These are phyloP conservation scores for Fusarium stilboides DNA, from an alignment of 2,329 filamentous ascomycete species.

Conservation along the genomic window DNA sequence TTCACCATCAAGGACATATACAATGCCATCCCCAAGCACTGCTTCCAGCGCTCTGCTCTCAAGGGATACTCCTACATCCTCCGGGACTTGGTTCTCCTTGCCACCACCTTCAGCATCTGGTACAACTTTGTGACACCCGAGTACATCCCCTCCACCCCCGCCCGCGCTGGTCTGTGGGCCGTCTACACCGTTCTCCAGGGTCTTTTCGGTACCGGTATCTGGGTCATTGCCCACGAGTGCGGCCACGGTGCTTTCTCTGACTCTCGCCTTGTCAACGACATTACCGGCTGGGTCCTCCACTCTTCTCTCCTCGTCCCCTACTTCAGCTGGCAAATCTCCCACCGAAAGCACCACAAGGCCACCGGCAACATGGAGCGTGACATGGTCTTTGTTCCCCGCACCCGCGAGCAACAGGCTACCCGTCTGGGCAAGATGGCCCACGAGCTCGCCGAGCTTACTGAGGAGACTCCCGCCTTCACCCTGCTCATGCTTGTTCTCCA, in stretches of 20 bases:
- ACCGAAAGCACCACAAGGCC: constrained; percentile 99
- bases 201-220: constrained; percentile 92
- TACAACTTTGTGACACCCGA: constrained; percentile 92
- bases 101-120: constrained; percentile 86
- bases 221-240: constrained; percentile 98
- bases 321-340: constrained; percentile 99
- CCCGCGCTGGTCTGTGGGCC: constrained; percentile 75
- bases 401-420: constrained; percentile 83
- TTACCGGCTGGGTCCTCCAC: constrained; percentile 92
- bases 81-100: constrained; percentile 82
- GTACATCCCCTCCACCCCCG: constrained; percentile 78
- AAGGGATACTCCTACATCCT: constrained; percentile 86
- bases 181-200: constrained; percentile 87
- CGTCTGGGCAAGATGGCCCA: constrained; percentile 82
- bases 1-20: constrained; percentile 98
- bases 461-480: constrained; percentile 93
- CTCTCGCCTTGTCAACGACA: constrained; percentile 92
- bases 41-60: constrained; percentile 87
- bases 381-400: constrained; percentile 99
- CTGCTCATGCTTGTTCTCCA: constrained; percentile 81
- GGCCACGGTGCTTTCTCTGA: constrained; percentile 96
- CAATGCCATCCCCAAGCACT: constrained; percentile 97
- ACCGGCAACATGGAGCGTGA: constrained; percentile 97
- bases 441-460: constrained; percentile 88
- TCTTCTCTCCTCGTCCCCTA: constrained; percentile 93